Evolutionary conservation across 2,329 filamentous ascomycete genomes (phyloP).

Genomic region (Penicillium expansum): DNA sequence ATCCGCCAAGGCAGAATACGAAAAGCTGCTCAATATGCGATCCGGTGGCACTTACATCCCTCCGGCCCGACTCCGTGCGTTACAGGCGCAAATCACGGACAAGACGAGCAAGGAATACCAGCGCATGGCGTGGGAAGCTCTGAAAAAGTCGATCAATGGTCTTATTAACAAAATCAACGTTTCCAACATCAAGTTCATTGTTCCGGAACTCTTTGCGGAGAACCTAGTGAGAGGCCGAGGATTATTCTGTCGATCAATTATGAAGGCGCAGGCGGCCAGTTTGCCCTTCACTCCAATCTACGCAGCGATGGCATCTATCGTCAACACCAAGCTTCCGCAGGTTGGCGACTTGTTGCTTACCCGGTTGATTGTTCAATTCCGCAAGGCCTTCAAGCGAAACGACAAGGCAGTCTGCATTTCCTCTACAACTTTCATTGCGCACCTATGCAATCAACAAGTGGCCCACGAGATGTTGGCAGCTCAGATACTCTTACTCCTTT

Average conservation of each 20-base stretch:
- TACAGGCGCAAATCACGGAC: slow-evolving; percentile 96
- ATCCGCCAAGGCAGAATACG: slow-evolving; percentile 86
- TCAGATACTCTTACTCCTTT: slow-evolving; percentile 84
- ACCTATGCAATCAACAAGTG: slow-evolving; percentile 94
- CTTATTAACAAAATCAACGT: slow-evolving; percentile 99
- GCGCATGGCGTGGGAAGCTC: slow-evolving; percentile 96
- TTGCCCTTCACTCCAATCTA: slow-evolving; percentile 96
- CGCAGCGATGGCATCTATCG: slow-evolving; percentile 90
- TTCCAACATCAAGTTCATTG: slow-evolving; percentile 95
- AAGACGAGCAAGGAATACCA: slow-evolving; percentile 96
- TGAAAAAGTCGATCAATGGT: slow-evolving; percentile 98
- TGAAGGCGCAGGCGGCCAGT: slow-evolving; percentile 97
- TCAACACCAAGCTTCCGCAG: slow-evolving; percentile 94
- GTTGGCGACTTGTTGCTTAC: slow-evolving; percentile 88
- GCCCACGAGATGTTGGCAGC: slow-evolving; percentile 90
- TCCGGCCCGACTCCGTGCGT: slow-evolving; percentile 80
- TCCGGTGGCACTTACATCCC: slow-evolving; percentile 97
- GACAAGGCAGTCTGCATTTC: slow-evolving; percentile 95
- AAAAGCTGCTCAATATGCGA: slow-evolving; percentile 86
- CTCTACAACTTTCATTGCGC: slow-evolving; percentile 90
- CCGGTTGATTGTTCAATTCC: slow-evolving; percentile 83
- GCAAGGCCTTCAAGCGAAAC: slow-evolving; percentile 92
- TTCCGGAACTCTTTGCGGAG: slow-evolving; percentile 92
- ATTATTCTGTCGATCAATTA: slow-evolving; percentile 90
- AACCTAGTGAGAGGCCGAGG: slow-evolving; percentile 89